Evolutionary conservation across 2,329 filamentous ascomycete genomes (phyloP), one percentile per base, ranked within the genome.

Genomic region (Aspergillus floridensis): DNA sequence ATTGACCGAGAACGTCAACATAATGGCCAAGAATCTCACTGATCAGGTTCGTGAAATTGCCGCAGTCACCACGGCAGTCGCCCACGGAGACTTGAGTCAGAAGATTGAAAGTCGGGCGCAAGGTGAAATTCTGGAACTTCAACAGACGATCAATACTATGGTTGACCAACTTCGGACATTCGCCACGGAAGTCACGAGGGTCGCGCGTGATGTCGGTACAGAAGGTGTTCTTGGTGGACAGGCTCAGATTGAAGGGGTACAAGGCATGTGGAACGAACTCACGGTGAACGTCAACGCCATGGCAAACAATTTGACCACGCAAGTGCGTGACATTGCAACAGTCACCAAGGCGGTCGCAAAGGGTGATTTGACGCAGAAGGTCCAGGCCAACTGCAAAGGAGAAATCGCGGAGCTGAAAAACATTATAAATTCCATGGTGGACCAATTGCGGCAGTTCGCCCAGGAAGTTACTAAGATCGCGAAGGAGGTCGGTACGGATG

Each of bases 361-460:
- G 76, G 93, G 93, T 78, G 95, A 99, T 75, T 83, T 99, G 68
- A 97, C 93, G 53, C 93, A 96, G 76, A 97, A 97, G 76, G 93
- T 99, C 44, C 92, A 96, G 76, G 93, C 93, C 62, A 92, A 91
- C 71, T 93, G 90, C 78, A 90, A 88, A 80, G 96, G 90, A 76
- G 95, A 93, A 82, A 98, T 93, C 70, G 90, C 88, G 73, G 92
- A 91, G 80, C 89, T 99, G 72, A 99, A 99, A 79, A 93, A 92
- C 61, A 98, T 95, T 50, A 99, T 98, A 81, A 99, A 99, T 79
- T 95, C 91, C 74, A 99, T 99, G 93, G 93, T 99, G 66, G 95
- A 97, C 75, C 95, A 97, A 76, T 82, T 99, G 59, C 92, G 96
- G 72, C 93, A 97, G 72, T 98, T 98, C 73, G 95, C 95, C 10